Conservation (phyloP, 108 stramenopile genomes). For the Nannochloropsis gaditana region DNA sequence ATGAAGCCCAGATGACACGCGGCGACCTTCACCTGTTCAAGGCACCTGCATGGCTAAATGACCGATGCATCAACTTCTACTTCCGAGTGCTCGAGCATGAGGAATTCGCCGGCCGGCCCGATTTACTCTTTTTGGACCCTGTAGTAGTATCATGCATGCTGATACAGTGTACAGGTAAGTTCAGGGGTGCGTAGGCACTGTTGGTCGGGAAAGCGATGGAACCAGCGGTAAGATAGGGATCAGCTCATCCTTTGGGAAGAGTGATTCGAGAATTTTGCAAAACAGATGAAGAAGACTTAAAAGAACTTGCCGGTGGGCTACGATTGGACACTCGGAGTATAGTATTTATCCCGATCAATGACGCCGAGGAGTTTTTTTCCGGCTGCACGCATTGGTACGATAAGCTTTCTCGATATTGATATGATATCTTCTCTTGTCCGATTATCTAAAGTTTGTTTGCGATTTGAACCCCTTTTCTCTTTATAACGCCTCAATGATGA, state of each 20-base stretch:
- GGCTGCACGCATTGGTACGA: conserved; percentile 42
- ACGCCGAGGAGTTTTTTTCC: conserved; percentile 28
- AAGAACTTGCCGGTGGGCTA: conserved; percentile 35
- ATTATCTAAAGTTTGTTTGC: too few species aligned
- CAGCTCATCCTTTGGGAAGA: background rate
- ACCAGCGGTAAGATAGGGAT: too few species aligned
- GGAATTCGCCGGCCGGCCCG: conserved; percentile 33
- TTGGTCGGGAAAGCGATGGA: too few species aligned
- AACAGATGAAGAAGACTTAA: conserved; percentile 32
- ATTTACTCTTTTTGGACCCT: conserved; percentile 46
- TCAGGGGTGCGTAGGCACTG: background rate
- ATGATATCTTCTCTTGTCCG: too few species aligned
- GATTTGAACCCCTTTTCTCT: too few species aligned
- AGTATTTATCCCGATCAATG: conserved; percentile 47
- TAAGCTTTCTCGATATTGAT: too few species aligned
- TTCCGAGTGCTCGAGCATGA: conserved; percentile 46
- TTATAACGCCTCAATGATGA: too few species aligned
- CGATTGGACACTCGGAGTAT: conserved; percentile 24
- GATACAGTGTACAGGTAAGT: conserved; percentile 42
- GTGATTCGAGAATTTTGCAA: background rate
- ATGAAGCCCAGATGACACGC: conserved; percentile 45
- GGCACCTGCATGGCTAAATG: conserved; percentile 40
- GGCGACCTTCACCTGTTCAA: conserved; percentile 32
- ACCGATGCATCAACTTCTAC: conserved; percentile 47
- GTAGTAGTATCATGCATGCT: conserved; percentile 50